phyloP scores from a whole-genome alignment of 2,329 filamentous ascomycete genomes.

The Saccharata proteae region DNA sequence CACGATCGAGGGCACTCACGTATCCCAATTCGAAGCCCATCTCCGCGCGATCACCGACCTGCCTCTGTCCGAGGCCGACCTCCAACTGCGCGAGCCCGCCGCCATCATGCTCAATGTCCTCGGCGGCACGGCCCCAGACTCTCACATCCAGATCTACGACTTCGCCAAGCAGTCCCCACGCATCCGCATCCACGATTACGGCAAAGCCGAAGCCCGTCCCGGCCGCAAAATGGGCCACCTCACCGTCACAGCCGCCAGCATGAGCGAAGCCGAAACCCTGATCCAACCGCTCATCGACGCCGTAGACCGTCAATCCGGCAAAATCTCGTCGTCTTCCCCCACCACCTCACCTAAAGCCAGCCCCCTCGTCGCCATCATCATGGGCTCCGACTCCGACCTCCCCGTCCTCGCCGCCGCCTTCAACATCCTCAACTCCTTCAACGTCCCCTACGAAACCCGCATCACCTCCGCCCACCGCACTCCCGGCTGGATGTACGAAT shows the following conservation, averaged over 20 bases:
- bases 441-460: slow-evolving; percentile 58
- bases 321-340: slow-evolving; percentile 18
- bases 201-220: slow-evolving; percentile 71
- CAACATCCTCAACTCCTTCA: slow-evolving; percentile 54
- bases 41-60: slow-evolving; percentile 68
- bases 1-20: slow-evolving; percentile 80
- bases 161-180: slow-evolving; percentile 46
- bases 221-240: slow-evolving; percentile 94
- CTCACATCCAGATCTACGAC: slow-evolving; percentile 48
- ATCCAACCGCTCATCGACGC: slow-evolving; percentile 58
- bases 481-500: slow-evolving; percentile 34
- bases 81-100: slow-evolving; percentile 46
- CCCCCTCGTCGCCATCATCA: slow-evolving; percentile 63
- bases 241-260: slow-evolving; percentile 60
- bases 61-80: slow-evolving; percentile 38
- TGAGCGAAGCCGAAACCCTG: slow-evolving; percentile 54
- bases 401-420: slow-evolving; percentile 54
- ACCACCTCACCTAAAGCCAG: slow-evolving; percentile 13
- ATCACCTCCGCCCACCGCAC: slow-evolving; percentile 62
- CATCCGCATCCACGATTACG: slow-evolving; percentile 73
- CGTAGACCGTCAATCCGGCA: slow-evolving; percentile 43
- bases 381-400: slow-evolving; percentile 74
- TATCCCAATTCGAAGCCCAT: slow-evolving; percentile 89
- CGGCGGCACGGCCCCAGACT: slow-evolving; percentile 52
- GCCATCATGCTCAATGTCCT: slow-evolving; percentile 74